A percentile compares a stretch with the other conserved stretches of the same genome.
phyloP scores from a whole-genome alignment of 257 asterid species.

The Cinchona pubescens region DNA sequence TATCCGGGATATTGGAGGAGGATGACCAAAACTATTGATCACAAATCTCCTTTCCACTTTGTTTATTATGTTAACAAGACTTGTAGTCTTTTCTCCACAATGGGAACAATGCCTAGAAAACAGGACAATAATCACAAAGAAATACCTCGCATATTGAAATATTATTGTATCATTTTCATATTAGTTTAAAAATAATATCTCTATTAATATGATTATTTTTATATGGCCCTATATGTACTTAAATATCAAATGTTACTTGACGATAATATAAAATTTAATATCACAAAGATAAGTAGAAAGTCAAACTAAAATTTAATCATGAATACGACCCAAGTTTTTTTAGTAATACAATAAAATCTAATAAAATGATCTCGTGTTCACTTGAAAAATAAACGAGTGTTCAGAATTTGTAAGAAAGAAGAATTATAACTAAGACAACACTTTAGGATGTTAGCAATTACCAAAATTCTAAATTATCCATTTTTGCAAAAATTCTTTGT shows the following conservation, averaged over 20 bases:
- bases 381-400: background rate
- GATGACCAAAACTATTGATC: no score
- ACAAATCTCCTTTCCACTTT: no score
- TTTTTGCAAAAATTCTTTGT: no score
- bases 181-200: background rate
- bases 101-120: background rate
- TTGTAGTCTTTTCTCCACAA: background rate
- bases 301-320: background rate
- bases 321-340: background rate
- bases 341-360: background rate
- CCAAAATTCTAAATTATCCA: no score
- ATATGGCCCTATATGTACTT: background rate
- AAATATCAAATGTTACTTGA: background rate
- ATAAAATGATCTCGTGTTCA: background rate
- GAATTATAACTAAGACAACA: no score
- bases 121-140: background rate
- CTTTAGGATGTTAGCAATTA: no score
- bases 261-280: background rate
- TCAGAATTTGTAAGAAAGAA: no score
- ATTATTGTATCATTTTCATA: background rate
- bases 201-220: background rate
- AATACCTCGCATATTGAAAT: background rate
- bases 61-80: no score
- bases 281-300: background rate
- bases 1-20: no score